Evolutionary conservation across 2,329 filamentous ascomycete genomes (phyloP).

Genomic region (Penicillium freii): DNA sequence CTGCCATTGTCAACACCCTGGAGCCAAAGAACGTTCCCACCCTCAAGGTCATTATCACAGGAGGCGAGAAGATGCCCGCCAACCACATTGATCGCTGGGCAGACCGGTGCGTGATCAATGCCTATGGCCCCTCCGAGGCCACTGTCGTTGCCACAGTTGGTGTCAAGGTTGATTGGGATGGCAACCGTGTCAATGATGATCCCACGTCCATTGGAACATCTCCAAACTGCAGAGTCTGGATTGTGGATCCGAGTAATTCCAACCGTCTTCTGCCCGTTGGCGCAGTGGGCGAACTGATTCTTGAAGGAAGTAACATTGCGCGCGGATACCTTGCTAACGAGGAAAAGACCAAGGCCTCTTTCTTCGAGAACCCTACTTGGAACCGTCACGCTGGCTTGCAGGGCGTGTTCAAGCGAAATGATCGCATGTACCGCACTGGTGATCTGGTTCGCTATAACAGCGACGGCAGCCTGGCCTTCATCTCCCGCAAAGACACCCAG

Average conservation of each 20-base stretch:
- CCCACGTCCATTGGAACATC: slow-evolving; percentile 37
- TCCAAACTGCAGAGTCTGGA: slow-evolving; percentile 37
- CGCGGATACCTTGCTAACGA: slow-evolving; percentile 45
- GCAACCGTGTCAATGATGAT: slow-evolving; percentile 30
- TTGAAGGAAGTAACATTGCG: slow-evolving; percentile 49
- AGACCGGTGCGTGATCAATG: slow-evolving; percentile 46
- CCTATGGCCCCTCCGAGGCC: slow-evolving; percentile 45
- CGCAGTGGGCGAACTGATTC: slow-evolving; percentile 47
- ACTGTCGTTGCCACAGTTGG: slow-evolving; percentile 36
- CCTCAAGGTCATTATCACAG: slow-evolving; percentile 45
- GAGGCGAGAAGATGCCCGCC: slow-evolving; percentile 47
- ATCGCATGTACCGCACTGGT: slow-evolving; percentile 40
- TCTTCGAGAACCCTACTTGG: slow-evolving; percentile 38
- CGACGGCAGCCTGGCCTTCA: slow-evolving; percentile 35
- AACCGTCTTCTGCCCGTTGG: slow-evolving; percentile 45
- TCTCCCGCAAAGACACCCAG: slow-evolving; percentile 35
- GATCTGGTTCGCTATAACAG: slow-evolving; percentile 39
- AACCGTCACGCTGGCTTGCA: slow-evolving; percentile 19
- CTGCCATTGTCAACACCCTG: slow-evolving; percentile 55
- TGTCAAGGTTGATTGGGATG: slow-evolving; percentile 32
- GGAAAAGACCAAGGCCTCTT: slow-evolving; percentile 35
- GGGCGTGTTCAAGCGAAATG: slow-evolving; percentile 24
- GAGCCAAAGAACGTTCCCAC: slow-evolving; percentile 46
- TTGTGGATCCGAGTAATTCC: slow-evolving; percentile 40
- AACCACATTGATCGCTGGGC: slow-evolving; percentile 47